These are phyloP conservation scores for Salix purpurea DNA, from an alignment of 345 rosid species.

Conservation along the genomic window DNA sequence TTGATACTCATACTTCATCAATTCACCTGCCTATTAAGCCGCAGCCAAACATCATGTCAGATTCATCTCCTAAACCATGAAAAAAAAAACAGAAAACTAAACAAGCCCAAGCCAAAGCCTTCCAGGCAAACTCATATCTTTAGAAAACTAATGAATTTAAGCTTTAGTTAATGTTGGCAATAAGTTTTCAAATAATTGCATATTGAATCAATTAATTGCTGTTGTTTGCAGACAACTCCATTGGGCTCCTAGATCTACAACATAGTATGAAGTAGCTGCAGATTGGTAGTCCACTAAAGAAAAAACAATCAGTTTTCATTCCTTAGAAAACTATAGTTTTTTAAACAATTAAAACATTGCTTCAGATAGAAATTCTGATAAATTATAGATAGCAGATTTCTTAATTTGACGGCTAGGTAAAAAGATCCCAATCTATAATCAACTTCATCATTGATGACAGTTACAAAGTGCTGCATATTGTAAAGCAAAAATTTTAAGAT, in stretches of 20 bases:
- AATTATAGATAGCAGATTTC: background rate
- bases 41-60: slow-evolving; percentile 25
- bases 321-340: background rate
- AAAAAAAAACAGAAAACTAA: background rate
- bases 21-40: slow-evolving; percentile 74
- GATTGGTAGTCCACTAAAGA: background rate
- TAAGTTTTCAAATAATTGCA: background rate
- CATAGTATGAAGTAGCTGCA: background rate
- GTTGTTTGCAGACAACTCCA: background rate
- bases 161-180: background rate
- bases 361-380: background rate
- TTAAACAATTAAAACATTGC: too few species aligned
- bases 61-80: slow-evolving; percentile 3
- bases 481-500: background rate
- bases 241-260: background rate
- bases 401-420: background rate
- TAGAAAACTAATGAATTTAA: background rate
- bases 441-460: background rate
- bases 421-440: background rate
- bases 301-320: too few species aligned
- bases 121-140: background rate
- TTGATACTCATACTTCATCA: slow-evolving; percentile 85
- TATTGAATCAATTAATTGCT: background rate
- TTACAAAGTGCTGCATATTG: background rate
- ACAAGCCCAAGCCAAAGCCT: background rate